phyloP scores from a whole-genome alignment of 1,284 basidiomycete species.

The Lignosus rhinocerotis region DNA sequence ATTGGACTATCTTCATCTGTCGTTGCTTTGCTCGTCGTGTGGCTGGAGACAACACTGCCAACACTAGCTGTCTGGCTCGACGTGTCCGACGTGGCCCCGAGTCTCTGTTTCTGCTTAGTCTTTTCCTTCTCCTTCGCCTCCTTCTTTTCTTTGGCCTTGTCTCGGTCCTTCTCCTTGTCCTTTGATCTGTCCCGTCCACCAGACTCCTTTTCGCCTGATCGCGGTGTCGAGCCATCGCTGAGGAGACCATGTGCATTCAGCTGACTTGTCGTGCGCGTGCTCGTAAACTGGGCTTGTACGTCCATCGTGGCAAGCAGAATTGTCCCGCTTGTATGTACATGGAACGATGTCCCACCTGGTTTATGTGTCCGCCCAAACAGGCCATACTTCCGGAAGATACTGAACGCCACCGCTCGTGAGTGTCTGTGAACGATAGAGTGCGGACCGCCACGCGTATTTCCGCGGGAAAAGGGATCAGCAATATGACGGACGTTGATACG shows the following conservation, averaged over 20 bases:
- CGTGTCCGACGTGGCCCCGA: conserved; percentile 12
- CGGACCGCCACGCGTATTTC: conserved; percentile 52
- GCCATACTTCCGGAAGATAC: conserved; percentile 65
- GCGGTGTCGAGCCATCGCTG: conserved; percentile 38
- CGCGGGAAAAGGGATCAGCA: conserved; percentile 45
- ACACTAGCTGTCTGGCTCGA: conserved; percentile 30
- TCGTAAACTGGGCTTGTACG: conserved; percentile 76
- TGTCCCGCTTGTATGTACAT: conserved; percentile 44
- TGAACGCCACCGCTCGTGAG: conserved; percentile 73
- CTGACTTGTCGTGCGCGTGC: conserved; percentile 71
- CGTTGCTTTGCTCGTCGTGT: conserved; percentile 1
- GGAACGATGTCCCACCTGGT: conserved; percentile 25
- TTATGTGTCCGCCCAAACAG: conserved; percentile 32
- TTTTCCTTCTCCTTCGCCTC: conserved; percentile 14
- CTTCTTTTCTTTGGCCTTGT: conserved; percentile 16
- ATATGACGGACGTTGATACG: conserved; percentile 63
- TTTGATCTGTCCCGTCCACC: conserved; percentile 8
- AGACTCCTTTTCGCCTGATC: conserved; percentile 8
- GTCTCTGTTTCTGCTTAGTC: neutral
- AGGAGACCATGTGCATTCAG: conserved; percentile 68
- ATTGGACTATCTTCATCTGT: conserved; percentile 21
- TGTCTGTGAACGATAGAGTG: conserved; percentile 74
- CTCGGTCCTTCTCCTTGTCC: conserved; percentile 7
- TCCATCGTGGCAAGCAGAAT: conserved; percentile 69
- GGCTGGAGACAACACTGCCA: conserved; percentile 24